phyloP scores from a whole-genome alignment of 2,329 filamentous ascomycete genomes.

The Pseudocercospora eumusae region DNA sequence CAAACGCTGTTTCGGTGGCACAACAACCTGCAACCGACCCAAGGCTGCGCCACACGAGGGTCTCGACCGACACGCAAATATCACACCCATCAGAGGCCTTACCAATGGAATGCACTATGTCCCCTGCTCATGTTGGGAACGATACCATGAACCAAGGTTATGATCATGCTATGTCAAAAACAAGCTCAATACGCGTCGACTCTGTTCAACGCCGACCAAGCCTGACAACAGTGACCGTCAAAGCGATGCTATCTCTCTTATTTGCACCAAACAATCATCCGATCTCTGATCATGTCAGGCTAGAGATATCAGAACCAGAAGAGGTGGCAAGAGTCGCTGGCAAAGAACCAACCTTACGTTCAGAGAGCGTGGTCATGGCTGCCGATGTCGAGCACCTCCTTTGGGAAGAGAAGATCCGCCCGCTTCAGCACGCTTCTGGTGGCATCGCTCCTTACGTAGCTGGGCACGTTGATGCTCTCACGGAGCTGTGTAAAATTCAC shows the following conservation, averaged over 20 bases:
- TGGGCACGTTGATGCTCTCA: conserved; percentile 17
- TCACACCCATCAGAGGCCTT: not conserved
- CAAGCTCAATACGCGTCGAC: not conserved
- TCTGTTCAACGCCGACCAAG: not conserved
- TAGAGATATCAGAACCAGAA: conserved; percentile 11
- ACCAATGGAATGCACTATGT: not conserved
- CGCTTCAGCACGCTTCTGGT: conserved; percentile 10
- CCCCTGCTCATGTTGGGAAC: conserved; percentile 2
- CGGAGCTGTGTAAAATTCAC: conserved; percentile 30
- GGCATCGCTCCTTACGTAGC: conserved; percentile 10
- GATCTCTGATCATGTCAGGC: conserved; percentile 8
- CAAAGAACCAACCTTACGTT: conserved; percentile 15
- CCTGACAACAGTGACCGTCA: not conserved
- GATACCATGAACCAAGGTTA: too few relatives aligned
- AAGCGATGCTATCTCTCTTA: not conserved
- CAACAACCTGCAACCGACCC: not conserved
- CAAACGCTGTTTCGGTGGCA: not conserved
- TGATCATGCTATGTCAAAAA: not conserved
- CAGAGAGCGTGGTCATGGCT: conserved; percentile 23
- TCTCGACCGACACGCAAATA: conserved; percentile 1
- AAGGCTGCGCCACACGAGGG: not conserved
- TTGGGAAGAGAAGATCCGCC: conserved; percentile 16
- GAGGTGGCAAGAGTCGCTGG: conserved; percentile 15
- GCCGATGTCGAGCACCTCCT: conserved; percentile 24
- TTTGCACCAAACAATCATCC: conserved; percentile 9